phyloP scores from a whole-genome alignment of 2,329 filamentous ascomycete species.

The Stachybotrys chartarum region DNA sequence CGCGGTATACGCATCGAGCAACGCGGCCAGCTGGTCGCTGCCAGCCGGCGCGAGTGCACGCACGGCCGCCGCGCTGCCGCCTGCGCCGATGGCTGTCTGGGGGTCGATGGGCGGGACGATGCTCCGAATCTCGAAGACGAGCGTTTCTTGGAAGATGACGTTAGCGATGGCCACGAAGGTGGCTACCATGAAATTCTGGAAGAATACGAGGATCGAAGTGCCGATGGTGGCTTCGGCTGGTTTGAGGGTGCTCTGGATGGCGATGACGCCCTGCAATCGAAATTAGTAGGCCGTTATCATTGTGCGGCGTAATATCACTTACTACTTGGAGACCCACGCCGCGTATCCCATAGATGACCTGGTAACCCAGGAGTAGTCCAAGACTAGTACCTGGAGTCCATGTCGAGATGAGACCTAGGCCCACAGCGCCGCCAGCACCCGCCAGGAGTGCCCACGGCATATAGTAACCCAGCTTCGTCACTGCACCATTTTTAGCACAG shows the following conservation, averaged over 20 bases:
- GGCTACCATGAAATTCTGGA: slow-evolving; percentile 2
- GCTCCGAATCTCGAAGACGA: slow-evolving; percentile 1
- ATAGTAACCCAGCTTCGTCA: slow-evolving; percentile 4
- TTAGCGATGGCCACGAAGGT: slow-evolving; percentile 2
- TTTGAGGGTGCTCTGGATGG: slow-evolving; percentile 1
- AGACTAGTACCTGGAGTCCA: not conserved
- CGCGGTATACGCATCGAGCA: slow-evolving; percentile 6
- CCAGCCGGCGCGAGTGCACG: slow-evolving; percentile 5
- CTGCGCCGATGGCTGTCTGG: slow-evolving; percentile 8
- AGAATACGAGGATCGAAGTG: slow-evolving; percentile 1
- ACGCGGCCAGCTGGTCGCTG: not conserved
- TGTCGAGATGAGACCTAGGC: slow-evolving; percentile 2
- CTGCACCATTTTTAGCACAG: not conserved
- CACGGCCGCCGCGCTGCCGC: slow-evolving; percentile 9
- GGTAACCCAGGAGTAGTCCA: slow-evolving; percentile 1
- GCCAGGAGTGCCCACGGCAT: slow-evolving; percentile 1
- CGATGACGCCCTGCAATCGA: slow-evolving; percentile 1
- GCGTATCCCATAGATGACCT: slow-evolving; percentile 1
- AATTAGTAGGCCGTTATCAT: not conserved
- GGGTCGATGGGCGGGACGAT: slow-evolving; percentile 5
- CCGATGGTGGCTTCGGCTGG: not conserved
- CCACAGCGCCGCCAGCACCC: slow-evolving; percentile 1
- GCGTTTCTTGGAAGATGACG: slow-evolving; percentile 2
- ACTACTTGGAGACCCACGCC: slow-evolving; percentile 2
- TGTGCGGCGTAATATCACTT: not conserved